A percentile compares a stretch with the other conserved stretches of the same genome.
Conservation (phyloP, 495 filamentous ascomycete species). For the Astrothelium macrocarpum region DNA sequence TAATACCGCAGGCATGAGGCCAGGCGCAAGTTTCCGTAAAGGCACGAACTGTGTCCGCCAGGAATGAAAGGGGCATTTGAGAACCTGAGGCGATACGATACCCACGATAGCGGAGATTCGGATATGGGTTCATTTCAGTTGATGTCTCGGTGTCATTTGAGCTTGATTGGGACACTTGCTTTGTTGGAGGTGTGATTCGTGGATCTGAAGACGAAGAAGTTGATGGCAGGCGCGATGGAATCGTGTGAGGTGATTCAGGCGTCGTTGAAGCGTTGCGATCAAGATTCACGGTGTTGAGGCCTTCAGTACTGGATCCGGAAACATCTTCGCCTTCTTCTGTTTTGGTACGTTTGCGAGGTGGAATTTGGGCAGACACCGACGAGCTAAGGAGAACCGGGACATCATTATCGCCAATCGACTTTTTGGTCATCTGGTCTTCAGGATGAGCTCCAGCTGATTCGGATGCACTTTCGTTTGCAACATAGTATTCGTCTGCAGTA, state of each 20-base stretch:
- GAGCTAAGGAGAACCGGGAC: neutral
- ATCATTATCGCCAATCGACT: neutral
- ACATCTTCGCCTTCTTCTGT: neutral
- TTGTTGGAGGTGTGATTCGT: neutral
- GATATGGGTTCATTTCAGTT: neutral
- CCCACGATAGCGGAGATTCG: constrained; percentile 28
- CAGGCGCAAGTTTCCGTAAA: constrained; percentile 74
- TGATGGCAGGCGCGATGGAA: neutral
- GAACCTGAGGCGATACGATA: constrained; percentile 51
- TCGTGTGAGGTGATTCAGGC: neutral
- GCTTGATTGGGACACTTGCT: neutral
- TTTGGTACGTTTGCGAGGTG: neutral
- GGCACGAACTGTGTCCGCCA: constrained; percentile 56
- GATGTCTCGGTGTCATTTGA: neutral
- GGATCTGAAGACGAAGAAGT: neutral
- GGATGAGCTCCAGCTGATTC: neutral
- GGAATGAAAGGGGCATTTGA: constrained; percentile 68
- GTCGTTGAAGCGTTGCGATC: neutral
- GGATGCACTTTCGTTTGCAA: constrained; percentile 9
- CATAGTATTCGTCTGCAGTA: constrained; percentile 45
- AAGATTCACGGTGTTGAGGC: neutral
- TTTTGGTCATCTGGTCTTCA: neutral
- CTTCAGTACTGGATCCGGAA: neutral
- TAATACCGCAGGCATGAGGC: constrained; percentile 67
- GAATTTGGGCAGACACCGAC: neutral